A percentile compares a stretch with the other conserved stretches of the same genome.
These are phyloP conservation scores for Trichoderma endophyticum DNA, from an alignment of 2,329 filamentous ascomycete species.

Conservation along the genomic window DNA sequence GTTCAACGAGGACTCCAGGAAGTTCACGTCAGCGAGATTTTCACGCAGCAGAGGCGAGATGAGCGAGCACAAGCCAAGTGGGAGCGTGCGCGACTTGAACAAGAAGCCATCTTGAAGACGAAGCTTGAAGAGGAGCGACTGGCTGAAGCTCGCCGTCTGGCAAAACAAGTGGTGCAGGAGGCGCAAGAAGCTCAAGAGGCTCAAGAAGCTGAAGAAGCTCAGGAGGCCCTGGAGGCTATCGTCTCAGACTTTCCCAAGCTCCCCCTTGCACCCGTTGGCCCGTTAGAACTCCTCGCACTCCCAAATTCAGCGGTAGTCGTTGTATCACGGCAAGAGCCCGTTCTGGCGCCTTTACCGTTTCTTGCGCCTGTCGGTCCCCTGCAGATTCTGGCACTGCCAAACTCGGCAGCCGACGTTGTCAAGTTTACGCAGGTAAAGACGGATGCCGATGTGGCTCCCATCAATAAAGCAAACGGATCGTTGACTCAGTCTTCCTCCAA, in stretches of 20 bases:
- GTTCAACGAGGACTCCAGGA: constrained; percentile 63
- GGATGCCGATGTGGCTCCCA: neutral
- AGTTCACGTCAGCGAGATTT: constrained; percentile 73
- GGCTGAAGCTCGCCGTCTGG: constrained; percentile 25
- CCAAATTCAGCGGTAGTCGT: constrained; percentile 46
- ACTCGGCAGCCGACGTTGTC: constrained; percentile 39
- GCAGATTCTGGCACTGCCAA: constrained; percentile 45
- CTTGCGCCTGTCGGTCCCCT: constrained; percentile 7
- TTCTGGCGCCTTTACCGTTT: neutral
- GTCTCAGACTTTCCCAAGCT: neutral
- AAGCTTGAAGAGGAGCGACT: constrained; percentile 44
- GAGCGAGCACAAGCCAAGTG: constrained; percentile 84
- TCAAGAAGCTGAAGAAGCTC: neutral
- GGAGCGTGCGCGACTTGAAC: constrained; percentile 83
- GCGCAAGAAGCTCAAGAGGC: neutral
- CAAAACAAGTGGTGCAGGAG: neutral
- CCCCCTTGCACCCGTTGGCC: constrained; percentile 42
- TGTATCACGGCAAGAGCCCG: neutral
- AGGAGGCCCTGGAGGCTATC: neutral
- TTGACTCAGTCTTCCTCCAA: neutral
- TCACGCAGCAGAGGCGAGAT: constrained; percentile 71
- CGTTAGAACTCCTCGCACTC: constrained; percentile 43
- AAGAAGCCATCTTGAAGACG: constrained; percentile 76
- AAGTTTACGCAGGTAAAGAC: neutral
- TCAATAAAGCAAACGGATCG: neutral